These are phyloP conservation scores for Hymenoscyphus scutula DNA, from an alignment of 2,329 filamentous ascomycete species.

Conservation along the genomic window DNA sequence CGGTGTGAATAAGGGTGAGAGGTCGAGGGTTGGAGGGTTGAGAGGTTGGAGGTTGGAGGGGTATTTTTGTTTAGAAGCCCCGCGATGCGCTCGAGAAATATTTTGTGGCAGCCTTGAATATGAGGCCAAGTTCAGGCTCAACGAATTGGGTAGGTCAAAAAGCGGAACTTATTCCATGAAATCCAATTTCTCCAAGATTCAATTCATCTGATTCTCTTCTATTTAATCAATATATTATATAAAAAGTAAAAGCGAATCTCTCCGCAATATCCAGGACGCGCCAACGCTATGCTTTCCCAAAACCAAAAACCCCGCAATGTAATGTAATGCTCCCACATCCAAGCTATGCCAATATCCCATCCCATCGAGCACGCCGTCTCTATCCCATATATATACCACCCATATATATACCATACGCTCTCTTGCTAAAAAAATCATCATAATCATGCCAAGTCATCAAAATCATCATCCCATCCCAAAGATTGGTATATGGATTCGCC, in stretches of 20 bases:
- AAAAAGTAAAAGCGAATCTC: conserved; percentile 12
- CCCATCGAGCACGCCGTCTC: conserved; percentile 3
- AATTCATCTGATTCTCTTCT: background rate
- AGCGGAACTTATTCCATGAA: background rate
- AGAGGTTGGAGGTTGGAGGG: background rate
- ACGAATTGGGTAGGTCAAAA: background rate
- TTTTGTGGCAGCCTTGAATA: background rate
- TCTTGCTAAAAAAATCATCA: conserved; percentile 2
- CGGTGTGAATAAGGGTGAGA: no score
- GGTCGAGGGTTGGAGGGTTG: no score
- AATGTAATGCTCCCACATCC: conserved; percentile 6
- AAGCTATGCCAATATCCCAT: background rate
- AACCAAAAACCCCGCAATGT: background rate
- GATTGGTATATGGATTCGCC: conserved; percentile 37
- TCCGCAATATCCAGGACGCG: conserved; percentile 10
- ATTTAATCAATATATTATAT: background rate
- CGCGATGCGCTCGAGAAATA: background rate
- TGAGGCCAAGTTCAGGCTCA: background rate
- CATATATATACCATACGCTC: conserved; percentile 3
- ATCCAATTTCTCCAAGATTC: no score
- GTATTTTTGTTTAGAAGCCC: conserved; percentile 2
- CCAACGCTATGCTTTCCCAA: conserved; percentile 22
- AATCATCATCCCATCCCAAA: conserved; percentile 40
- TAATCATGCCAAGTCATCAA: conserved; percentile 33
- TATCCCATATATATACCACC: background rate